Evolutionary conservation across 495 filamentous ascomycete species (phyloP), one percentile per base, ranked within the genome.

Genomic region (Xylaria flabelliformis): DNA sequence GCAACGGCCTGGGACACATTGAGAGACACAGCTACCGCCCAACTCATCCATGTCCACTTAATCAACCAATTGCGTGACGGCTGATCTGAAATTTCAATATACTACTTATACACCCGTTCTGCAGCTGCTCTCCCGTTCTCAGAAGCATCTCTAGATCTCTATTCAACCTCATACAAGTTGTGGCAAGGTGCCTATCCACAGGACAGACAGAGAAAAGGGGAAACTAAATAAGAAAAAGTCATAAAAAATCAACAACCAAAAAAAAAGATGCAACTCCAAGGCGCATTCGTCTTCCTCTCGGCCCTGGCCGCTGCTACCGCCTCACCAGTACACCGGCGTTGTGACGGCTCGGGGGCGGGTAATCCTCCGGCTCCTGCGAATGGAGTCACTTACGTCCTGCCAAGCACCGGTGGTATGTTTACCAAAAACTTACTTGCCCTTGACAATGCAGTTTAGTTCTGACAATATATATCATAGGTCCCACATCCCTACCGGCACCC

Each of bases 401-500:
- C 77, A 48, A 77, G 67, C 32, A 79, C 74, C 12, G 77, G 74
- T 36, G 75, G 77, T 79, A 76, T 74, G 77, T 76, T 36, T 50
- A 42, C 44, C 19, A 24, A 53, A 51, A 6, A 36, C 26, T 29
- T 29, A 55, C 48, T 32, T 26, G 8, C 46, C 8, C 44, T 42
- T 32, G 15, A 32, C 56, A 48, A 48, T 24, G 13, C 10, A 42
- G 29, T 6, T 36, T 3, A 6, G 44, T 34, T 7, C 69, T 71
- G 21, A 71, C 69, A 39, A n/a, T 51, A 62, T 51, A 62, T 13
- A 21, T 24, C 17, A 32, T 19, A 75, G 64, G 76, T 74, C 79
- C 73, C 44, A 70, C 64, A 2, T 74, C 84, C 19, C 85, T 93
- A 19, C 82, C 85, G 8, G 42, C 74, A 0, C 89, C 90, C 4